These are phyloP conservation scores for Penicillium ucsense DNA, from an alignment of 495 filamentous ascomycete genomes.

Conservation along the genomic window DNA sequence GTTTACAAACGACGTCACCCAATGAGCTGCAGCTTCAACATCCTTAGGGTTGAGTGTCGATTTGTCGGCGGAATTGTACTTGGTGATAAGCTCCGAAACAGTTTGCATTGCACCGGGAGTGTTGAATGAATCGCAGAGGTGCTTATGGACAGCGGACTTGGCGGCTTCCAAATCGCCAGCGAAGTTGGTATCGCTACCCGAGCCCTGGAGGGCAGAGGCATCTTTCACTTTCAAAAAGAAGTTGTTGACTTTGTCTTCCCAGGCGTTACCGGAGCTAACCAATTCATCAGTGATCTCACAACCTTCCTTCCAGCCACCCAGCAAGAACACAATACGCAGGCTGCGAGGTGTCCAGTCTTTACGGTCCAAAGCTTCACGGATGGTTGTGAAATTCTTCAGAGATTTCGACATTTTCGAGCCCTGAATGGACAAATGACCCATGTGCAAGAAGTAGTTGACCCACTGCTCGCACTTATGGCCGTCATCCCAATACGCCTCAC, in stretches of 20 bases:
- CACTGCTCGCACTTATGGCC: slow-evolving; percentile 50
- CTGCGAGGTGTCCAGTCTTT: slow-evolving; percentile 74
- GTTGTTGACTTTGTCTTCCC: slow-evolving; percentile 79
- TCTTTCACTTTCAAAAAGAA: slow-evolving; percentile 74
- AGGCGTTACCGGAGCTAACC: slow-evolving; percentile 57
- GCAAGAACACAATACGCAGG: slow-evolving; percentile 78
- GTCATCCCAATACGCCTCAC: slow-evolving; percentile 69
- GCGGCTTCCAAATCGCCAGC: slow-evolving; percentile 46
- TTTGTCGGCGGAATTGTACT: slow-evolving; percentile 62
- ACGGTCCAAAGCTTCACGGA: slow-evolving; percentile 65
- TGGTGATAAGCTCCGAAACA: slow-evolving; percentile 64
- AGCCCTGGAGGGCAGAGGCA: slow-evolving; percentile 27
- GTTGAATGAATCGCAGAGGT: slow-evolving; percentile 82
- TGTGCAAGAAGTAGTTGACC: slow-evolving; percentile 95
- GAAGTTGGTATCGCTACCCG: slow-evolving; percentile 23
- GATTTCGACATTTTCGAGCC: slow-evolving; percentile 94
- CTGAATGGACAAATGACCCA: slow-evolving; percentile 84
- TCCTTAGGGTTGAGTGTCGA: slow-evolving; percentile 40
- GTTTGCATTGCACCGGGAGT: slow-evolving; percentile 67
- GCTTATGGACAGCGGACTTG: slow-evolving; percentile 53
- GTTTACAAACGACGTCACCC: slow-evolving; percentile 74
- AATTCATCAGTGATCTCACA: slow-evolving; percentile 85
- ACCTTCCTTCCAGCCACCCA: slow-evolving; percentile 82
- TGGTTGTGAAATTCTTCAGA: slow-evolving; percentile 96
- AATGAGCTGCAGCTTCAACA: slow-evolving; percentile 55